These are phyloP conservation scores for Hypoxylon sp. DNA, from an alignment of 2,329 filamentous ascomycete genomes.

Conservation along the genomic window DNA sequence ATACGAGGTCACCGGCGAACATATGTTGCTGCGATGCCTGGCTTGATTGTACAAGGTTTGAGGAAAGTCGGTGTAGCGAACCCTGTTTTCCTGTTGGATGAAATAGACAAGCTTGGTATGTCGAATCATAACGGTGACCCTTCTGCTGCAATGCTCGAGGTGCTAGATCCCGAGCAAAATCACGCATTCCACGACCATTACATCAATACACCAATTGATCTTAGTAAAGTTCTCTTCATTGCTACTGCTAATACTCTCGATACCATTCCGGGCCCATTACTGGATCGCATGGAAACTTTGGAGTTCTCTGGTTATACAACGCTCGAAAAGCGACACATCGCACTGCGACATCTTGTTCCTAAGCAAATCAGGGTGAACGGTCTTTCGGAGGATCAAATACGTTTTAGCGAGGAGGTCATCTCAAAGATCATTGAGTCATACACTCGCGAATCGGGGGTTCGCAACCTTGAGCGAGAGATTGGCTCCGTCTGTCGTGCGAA, in stretches of 20 bases:
- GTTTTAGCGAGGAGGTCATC: conserved; percentile 85
- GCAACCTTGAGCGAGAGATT: conserved; percentile 95
- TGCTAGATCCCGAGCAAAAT: conserved; percentile 97
- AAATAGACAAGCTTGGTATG: conserved; percentile 96
- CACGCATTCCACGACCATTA: conserved; percentile 96
- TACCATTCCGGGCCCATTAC: conserved; percentile 91
- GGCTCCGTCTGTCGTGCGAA: conserved; percentile 95
- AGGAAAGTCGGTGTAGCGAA: conserved; percentile 97
- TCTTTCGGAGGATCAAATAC: conserved; percentile 80
- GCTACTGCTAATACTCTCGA: conserved; percentile 96
- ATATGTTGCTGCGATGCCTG: conserved; percentile 99
- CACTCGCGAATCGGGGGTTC: conserved; percentile 95
- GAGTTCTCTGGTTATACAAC: conserved; percentile 95
- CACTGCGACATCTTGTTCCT: conserved; percentile 91
- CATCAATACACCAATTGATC: conserved; percentile 92
- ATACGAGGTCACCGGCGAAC: conserved; percentile 95
- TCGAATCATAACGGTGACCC: conserved; percentile 96
- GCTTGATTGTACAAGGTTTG: conserved; percentile 90
- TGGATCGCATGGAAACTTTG: conserved; percentile 98
- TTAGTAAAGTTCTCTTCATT: conserved; percentile 97
- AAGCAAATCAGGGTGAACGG: conserved; percentile 96
- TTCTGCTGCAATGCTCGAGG: conserved; percentile 97
- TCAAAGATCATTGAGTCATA: conserved; percentile 97
- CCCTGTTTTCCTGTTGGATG: conserved; percentile 94
- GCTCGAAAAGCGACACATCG: conserved; percentile 96